Conservation (phyloP, 192 early-diverging fungal genomes). For the Podila epigama region DNA sequence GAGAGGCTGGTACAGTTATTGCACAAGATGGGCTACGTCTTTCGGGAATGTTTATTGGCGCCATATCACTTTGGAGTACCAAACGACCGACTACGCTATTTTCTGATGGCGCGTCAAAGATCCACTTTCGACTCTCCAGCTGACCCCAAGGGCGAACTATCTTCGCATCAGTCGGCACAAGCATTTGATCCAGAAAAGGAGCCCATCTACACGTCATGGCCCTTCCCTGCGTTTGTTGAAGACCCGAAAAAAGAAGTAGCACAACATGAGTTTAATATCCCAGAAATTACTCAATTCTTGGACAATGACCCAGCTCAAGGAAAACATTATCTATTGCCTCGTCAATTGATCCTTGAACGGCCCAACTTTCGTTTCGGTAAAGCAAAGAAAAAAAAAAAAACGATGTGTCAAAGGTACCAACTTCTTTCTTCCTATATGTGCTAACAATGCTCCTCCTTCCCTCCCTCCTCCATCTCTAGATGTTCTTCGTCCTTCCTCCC, state of each 20-base stretch:
- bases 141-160: neutral
- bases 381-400: neutral
- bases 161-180: neutral
- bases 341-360: slow-evolving; percentile 52
- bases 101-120: slow-evolving; percentile 63
- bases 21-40: slow-evolving; percentile 61
- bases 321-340: slow-evolving; percentile 47
- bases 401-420: neutral
- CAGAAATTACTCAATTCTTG: slow-evolving; percentile 28
- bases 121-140: slow-evolving; percentile 5
- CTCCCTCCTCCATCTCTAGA: slow-evolving; percentile 47
- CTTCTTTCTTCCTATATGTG: neutral
- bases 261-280: slow-evolving; percentile 20
- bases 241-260: slow-evolving; percentile 7
- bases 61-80: slow-evolving; percentile 80
- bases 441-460: slow-evolving; percentile 9
- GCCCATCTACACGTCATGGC: slow-evolving; percentile 54
- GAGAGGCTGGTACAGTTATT: slow-evolving; percentile 63
- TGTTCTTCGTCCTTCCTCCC: slow-evolving; percentile 63
- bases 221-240: slow-evolving; percentile 50
- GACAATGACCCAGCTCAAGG: slow-evolving; percentile 19
- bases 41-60: slow-evolving; percentile 75
- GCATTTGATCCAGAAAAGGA: slow-evolving; percentile 27
- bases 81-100: slow-evolving; percentile 80
- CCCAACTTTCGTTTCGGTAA: slow-evolving; percentile 60